Evolutionary conservation across 2,329 filamentous ascomycete species (phyloP), one percentile per base, ranked within the genome.

Genomic region (Alternaria dauci): DNA sequence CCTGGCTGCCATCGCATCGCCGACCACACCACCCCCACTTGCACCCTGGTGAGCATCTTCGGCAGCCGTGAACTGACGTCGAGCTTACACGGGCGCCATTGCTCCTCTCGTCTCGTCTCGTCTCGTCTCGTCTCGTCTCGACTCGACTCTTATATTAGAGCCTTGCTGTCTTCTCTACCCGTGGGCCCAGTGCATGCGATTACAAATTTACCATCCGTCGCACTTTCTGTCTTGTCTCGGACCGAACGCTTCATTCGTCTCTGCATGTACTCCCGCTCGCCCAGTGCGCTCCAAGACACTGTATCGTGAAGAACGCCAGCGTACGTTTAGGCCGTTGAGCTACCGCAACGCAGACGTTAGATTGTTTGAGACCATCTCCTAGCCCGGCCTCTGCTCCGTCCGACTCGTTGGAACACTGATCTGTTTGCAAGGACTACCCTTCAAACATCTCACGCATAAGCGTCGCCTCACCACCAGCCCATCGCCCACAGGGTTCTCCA

Each of bases 351-450:
- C 56, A 71, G 63, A 72, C 72, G 71, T 73, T 76, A 66, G 71
- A 61, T 62, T 72, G 71, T 75, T 75, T 75, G 72, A 76, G 70
- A 71, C 72, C 57, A 73, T 75, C 74, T 67, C 64, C 68, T 71
- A 70, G 70, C 41, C 62, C 58, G 61, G 59, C 54, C 48, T 56
- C 59, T 61, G 62, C 51, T 41, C 61, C 62, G 66, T 64, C 70
- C 71, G 66, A 68, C 70, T 69, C 65, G 71, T 70, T 74, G 67
- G 65, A 72, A 71, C 69, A 68, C 62, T 69, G 62, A 68, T 63
- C 58, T 59, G 62, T 52, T 63, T 73, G 73, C 75, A 77, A 77
- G 74, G 75, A 74, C 65, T 67, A 63, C 72, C 76, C 75, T 76
- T 73, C 70, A 71, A 70, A 70, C 66, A 65, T 58, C 62, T 63